Conservation (phyloP, 257 asterid genomes). For the Echites panduratus region DNA sequence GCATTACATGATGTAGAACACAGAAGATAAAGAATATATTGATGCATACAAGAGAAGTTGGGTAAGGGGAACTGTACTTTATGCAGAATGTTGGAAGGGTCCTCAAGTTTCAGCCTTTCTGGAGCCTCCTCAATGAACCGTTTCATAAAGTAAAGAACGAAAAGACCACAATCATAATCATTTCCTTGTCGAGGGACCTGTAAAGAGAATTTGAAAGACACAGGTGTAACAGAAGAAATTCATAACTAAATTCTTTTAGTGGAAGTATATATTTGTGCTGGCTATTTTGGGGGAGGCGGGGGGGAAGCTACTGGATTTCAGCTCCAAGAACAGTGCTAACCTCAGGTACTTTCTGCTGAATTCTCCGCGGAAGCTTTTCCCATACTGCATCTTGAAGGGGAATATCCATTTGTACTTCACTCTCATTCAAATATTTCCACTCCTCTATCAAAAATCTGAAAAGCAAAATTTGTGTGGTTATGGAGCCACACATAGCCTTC, state of each 20-base stretch:
- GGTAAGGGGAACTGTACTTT: slow-evolving; percentile 5
- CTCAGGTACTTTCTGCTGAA: slow-evolving; percentile 48
- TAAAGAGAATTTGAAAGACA: slow-evolving; percentile 2
- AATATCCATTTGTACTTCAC: slow-evolving; percentile 31
- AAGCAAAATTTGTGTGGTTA: slow-evolving; percentile 12
- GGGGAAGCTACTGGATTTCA: background rate
- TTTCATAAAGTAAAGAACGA: slow-evolving; percentile 83
- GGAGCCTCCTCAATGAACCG: slow-evolving; percentile 69
- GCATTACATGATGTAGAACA: background rate
- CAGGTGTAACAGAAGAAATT: slow-evolving; percentile 13
- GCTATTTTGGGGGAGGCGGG: no score
- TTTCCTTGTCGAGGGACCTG: slow-evolving; percentile 93
- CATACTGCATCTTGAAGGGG: slow-evolving; percentile 53
- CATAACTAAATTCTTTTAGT: background rate
- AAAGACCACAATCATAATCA: slow-evolving; percentile 84
- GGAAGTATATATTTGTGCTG: background rate
- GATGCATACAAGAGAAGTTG: background rate
- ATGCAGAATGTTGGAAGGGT: slow-evolving; percentile 19
- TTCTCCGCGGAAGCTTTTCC: slow-evolving; percentile 50
- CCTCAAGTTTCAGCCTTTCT: slow-evolving; percentile 49
- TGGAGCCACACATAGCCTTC: background rate
- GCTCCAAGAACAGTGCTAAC: slow-evolving; percentile 26
- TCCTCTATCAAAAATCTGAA: slow-evolving; percentile 79
- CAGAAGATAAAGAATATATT: background rate
- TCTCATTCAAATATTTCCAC: slow-evolving; percentile 52